Percentiles rank a stretch among this genome's conserved stretches.
Conservation (phyloP, 2,329 filamentous ascomycete species). For the Stemphylium lycopersici region DNA sequence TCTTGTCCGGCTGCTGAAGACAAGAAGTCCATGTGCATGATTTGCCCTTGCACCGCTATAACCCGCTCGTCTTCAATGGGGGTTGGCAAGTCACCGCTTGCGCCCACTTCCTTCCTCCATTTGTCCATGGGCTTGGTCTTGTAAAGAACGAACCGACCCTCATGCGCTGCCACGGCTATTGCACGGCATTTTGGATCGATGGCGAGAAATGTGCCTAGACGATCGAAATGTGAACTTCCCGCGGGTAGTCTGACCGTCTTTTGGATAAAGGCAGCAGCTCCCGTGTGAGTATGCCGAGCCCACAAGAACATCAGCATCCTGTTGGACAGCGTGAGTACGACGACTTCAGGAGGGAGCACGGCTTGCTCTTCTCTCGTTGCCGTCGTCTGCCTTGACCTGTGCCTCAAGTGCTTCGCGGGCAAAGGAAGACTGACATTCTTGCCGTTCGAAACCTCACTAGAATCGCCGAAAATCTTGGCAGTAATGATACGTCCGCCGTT, state of each 20-base stretch:
- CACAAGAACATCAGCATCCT: constrained; percentile 80
- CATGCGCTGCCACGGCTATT: constrained; percentile 72
- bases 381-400: constrained; percentile 20
- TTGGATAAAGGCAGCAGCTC: constrained; percentile 65
- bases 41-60: constrained; percentile 65
- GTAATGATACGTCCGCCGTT: constrained; percentile 74
- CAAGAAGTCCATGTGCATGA: constrained; percentile 87
- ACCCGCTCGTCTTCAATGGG: constrained; percentile 64
- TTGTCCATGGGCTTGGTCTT: constrained; percentile 65
- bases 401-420: constrained; percentile 18
- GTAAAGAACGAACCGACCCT: constrained; percentile 73
- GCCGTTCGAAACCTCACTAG: constrained; percentile 27
- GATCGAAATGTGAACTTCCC: constrained; percentile 59
- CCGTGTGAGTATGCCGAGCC: constrained; percentile 56
- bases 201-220: constrained; percentile 70
- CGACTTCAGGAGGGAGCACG: constrained; percentile 71
- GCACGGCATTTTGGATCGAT: constrained; percentile 74
- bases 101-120: constrained; percentile 55
- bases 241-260: constrained; percentile 65
- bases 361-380: constrained; percentile 27
- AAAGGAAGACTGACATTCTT: constrained; percentile 27
- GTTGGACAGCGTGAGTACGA: constrained; percentile 77
- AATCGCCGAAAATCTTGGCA: constrained; percentile 72
- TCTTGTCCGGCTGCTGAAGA: constrained; percentile 70
- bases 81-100: constrained; percentile 51